Percentiles rank a stretch among this genome's conserved stretches.
phyloP scores from a whole-genome alignment of 2,329 filamentous ascomycete genomes.

The Diaporthe longicolla region DNA sequence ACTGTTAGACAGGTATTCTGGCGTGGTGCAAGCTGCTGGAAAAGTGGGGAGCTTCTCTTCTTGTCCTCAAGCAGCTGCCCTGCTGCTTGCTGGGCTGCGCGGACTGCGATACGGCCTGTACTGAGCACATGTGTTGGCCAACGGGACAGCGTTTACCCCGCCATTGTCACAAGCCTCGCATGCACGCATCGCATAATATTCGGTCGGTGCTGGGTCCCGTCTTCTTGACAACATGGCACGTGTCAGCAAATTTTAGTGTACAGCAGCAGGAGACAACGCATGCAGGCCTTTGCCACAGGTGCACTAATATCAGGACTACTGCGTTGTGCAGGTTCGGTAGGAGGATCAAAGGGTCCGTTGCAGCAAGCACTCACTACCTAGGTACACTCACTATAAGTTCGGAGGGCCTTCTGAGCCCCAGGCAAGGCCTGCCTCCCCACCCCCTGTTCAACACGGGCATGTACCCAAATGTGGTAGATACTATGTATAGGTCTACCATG shows the following conservation, averaged over 20 bases:
- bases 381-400: neutral
- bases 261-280: neutral
- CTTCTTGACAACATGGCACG: constrained; percentile 8
- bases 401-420: neutral
- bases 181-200: constrained; percentile 7
- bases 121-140: neutral
- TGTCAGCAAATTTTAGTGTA: neutral
- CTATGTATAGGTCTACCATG: neutral
- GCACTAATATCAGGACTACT: neutral
- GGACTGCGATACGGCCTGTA: neutral
- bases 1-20: too few relatives aligned
- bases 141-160: constrained; percentile 30
- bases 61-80: neutral
- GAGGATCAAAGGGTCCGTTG: neutral
- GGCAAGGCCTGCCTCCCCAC: neutral
- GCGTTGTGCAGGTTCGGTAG: neutral
- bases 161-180: constrained; percentile 32
- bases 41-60: constrained; percentile 24
- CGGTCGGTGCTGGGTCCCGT: neutral
- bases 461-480: neutral
- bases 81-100: neutral
- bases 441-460: constrained; percentile 15
- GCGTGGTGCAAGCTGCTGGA: neutral
- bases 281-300: neutral
- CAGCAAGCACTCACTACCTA: neutral